phyloP scores from a whole-genome alignment of 2,329 filamentous ascomycete genomes.

The Shiraia sp. region DNA sequence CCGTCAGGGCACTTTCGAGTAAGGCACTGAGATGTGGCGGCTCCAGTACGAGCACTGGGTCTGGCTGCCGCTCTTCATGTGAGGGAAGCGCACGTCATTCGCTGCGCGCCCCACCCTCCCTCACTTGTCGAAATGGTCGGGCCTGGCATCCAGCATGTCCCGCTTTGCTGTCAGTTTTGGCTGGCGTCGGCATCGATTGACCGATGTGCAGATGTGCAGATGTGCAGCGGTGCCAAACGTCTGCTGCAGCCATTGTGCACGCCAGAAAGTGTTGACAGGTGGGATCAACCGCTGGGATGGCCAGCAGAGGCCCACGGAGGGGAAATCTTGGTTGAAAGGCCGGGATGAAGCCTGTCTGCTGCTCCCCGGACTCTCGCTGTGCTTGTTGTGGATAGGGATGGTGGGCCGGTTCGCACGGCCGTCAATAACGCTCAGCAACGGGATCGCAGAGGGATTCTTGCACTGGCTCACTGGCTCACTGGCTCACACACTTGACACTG shows the following conservation, averaged over 20 bases:
- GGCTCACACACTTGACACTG: no score
- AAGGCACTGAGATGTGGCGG: slow-evolving; percentile 31
- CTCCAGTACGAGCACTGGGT: slow-evolving; percentile 17
- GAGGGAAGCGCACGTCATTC: slow-evolving; percentile 18
- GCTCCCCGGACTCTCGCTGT: slow-evolving; percentile 19
- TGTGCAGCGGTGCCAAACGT: slow-evolving; percentile 14
- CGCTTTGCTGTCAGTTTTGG: slow-evolving; percentile 19
- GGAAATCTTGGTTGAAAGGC: slow-evolving; percentile 23
- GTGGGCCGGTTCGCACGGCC: slow-evolving; percentile 26
- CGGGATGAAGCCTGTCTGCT: slow-evolving; percentile 12
- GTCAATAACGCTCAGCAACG: slow-evolving; percentile 16
- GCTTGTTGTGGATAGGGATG: slow-evolving; percentile 13
- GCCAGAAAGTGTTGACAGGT: slow-evolving; percentile 28
- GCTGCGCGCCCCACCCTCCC: slow-evolving; percentile 25
- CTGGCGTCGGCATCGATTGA: slow-evolving; percentile 18
- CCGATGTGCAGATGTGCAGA: slow-evolving; percentile 16
- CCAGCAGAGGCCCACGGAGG: slow-evolving; percentile 20
- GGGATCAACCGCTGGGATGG: slow-evolving; percentile 38
- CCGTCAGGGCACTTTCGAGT: slow-evolving; percentile 26
- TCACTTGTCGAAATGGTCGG: slow-evolving; percentile 19
- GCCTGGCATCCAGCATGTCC: slow-evolving; percentile 22
- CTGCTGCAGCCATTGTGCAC: slow-evolving; percentile 16
- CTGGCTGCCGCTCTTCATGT: slow-evolving; percentile 23
- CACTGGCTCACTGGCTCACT: no score
- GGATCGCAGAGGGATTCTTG: slow-evolving; percentile 26